Base-by-base conservation (phyloP, 2,329 filamentous ascomycete species). In the Fusarium denticulatum region DNA sequence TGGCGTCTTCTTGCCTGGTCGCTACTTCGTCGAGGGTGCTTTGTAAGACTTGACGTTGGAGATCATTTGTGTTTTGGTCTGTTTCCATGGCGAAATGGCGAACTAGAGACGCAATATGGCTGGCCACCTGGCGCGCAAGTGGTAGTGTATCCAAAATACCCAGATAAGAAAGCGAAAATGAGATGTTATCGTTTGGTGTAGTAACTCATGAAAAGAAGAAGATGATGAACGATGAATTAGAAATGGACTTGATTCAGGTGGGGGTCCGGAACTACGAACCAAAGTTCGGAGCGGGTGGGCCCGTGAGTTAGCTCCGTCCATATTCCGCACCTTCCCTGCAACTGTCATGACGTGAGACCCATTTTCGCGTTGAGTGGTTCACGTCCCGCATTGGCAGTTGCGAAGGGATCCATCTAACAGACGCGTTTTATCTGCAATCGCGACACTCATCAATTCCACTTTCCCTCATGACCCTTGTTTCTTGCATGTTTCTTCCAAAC, bases 1-100 rank as follows among this genome's bases (percentile, higher is more conserved):
- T 43, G 28, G 67, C 53, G 65, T 77, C 70, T 58, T 78, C 64
- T 43, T 77, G 69, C 32, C 75, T 71, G 10, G 73, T 71, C 20
- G 82, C 78, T 49, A 85, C 80, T 71, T 87, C 84, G 65, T 81
- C 77, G 22, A 88, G 83, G 0, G 86, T 87, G 50, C 78, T 83
- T 49, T 85, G 83, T 34, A 88, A 79, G 15, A 88, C 78, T 77
- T 79, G 80, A 37, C 82, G 80, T 70, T 83, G 82, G 55, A 87
- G 82, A 53, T 77, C 57, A 61, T 80, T 76, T 53, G 66, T 52
- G 20, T 53, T 46, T 39, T 62, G 76, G 24, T 76, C 69, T 52
- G 62, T 22, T 64, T 82, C 82, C 73, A 76, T 75, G n/a, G 53
- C 62, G n/a, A 37, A 8, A 14, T 15, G 6, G 18, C 9, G 28